Percentiles rank a stretch among this genome's conserved stretches.
Conservation (phyloP, 768 basidiomycete species). For the Gloeopeniophorella convolvens region DNA sequence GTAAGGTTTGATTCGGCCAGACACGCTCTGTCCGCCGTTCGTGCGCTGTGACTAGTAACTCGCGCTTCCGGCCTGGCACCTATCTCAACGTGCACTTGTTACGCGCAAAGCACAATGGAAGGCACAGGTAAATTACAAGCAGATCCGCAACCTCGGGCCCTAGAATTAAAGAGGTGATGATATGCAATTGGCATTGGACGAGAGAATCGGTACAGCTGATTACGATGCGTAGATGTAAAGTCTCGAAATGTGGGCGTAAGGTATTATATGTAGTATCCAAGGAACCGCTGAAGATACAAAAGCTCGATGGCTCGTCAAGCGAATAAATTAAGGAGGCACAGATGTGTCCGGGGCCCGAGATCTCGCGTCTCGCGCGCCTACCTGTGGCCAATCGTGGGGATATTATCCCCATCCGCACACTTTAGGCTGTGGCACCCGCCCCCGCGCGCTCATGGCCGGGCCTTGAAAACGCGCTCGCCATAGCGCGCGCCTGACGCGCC, state of each 20-base stretch:
- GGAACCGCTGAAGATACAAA: neutral
- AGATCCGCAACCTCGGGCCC: too few species aligned
- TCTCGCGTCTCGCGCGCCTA: too few species aligned
- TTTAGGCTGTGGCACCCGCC: constrained; percentile 9
- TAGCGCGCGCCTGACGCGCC: constrained; percentile 42
- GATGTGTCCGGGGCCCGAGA: neutral
- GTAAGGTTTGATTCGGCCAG: constrained; percentile 10
- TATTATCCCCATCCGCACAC: constrained; percentile 9
- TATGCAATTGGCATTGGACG: too few species aligned
- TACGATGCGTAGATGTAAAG: neutral
- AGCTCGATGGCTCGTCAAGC: neutral
- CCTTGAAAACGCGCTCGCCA: constrained; percentile 44
- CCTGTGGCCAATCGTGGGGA: neutral
- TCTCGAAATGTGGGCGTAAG: neutral
- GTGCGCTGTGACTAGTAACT: too few species aligned
- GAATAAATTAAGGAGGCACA: neutral
- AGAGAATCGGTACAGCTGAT: too few species aligned
- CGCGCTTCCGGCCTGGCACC: too few species aligned
- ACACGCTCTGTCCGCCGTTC: too few species aligned
- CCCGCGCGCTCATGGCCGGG: constrained; percentile 20
- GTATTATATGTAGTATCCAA: neutral
- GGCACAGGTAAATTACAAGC: too few species aligned
- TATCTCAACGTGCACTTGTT: too few species aligned
- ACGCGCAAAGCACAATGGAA: too few species aligned
- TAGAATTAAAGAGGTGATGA: too few species aligned